Base-by-base conservation (phyloP, 176 grass and related monocot genomes). In the Carex scoparia region DNA sequence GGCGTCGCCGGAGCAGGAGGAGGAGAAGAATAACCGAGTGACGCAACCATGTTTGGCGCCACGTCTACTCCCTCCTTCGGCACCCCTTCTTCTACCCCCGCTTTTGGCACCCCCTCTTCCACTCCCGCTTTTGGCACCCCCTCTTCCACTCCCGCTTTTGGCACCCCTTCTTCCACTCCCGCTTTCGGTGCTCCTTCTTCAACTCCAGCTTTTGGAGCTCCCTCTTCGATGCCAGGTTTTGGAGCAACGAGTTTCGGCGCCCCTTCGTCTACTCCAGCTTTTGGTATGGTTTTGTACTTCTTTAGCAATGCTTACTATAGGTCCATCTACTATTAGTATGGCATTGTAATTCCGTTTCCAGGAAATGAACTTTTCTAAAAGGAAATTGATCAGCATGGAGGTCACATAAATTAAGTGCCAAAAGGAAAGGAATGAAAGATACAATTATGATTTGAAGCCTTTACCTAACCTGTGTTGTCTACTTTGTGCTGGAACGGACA, bases 191-290 rank as follows among this genome's bases (percentile, higher is more conserved):
- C 85, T 1, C 76, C 88, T 9, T 82, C 75, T 13, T 58, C 74
- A 0, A 35, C 19, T 0, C 60, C 63, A 65, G 69, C 72, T 0
- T 94, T 91, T n/a, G 87, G 89, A 0, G 7, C 67, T 1, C 65
- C 81, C 4, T 87, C 90, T 2, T 81, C 81, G 0, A 81, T 18
- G 1, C 87, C 79, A 15, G 61, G 77, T 6, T 94, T 94, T 64
- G 88, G 90, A 19, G 68, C 61, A 61, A 9, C 83, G 32, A 10
- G 6, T 56, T 85, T 85, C 35, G 84, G 84, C 1, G 49, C 73
- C 3, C 84, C 74, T 4, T 66, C 84, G 11, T 16, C 74, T 16
- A 69, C 67, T 13, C 42, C 70, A 31, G 71, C 71, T 76, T 76
- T 76, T 76, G 71, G 71, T 76, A 76, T 46, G 71, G 46, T 54